These are phyloP conservation scores for Simmondsia chinensis DNA, from an alignment of 148 eudicot genomes.

Conservation along the genomic window DNA sequence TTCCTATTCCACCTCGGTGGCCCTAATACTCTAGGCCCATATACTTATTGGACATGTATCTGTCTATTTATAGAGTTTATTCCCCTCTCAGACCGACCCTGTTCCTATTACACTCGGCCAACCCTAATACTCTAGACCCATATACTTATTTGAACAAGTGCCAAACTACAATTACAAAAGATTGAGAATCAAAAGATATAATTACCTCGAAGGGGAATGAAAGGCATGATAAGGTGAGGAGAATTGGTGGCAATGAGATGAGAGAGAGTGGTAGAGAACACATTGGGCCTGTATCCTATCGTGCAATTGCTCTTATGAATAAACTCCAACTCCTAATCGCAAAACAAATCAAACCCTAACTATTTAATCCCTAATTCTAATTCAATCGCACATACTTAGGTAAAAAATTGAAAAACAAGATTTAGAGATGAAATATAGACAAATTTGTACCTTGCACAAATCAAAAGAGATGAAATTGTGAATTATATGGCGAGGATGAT, in stretches of 20 bases:
- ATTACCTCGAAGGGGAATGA: conserved; percentile 67
- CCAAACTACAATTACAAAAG: neutral
- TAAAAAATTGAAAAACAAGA: too few relatives aligned
- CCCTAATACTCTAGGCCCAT: too few relatives aligned
- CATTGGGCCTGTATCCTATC: conserved; percentile 85
- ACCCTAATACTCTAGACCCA: too few relatives aligned
- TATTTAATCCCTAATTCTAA: neutral
- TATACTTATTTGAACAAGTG: too few relatives aligned
- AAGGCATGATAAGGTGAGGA: conserved; percentile 70
- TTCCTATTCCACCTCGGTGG: too few relatives aligned
- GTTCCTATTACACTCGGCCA: too few relatives aligned
- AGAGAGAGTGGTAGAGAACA: conserved; percentile 90
- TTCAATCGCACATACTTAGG: too few relatives aligned
- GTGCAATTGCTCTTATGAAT: conserved; percentile 88
- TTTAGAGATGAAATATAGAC: neutral
- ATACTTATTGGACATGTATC: too few relatives aligned
- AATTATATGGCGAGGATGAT: conserved; percentile 47
- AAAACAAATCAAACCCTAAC: neutral
- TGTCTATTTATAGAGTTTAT: too few relatives aligned
- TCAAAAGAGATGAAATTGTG: conserved; percentile 38
- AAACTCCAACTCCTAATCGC: conserved; percentile 66
- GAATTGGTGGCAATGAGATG: conserved; percentile 90
- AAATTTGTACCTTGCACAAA: conserved; percentile 38
- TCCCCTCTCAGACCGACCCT: too few relatives aligned
- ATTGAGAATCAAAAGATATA: too few relatives aligned